phyloP scores from a whole-genome alignment of 768 basidiomycete species.

The Coprinopsis strossmayeri region DNA sequence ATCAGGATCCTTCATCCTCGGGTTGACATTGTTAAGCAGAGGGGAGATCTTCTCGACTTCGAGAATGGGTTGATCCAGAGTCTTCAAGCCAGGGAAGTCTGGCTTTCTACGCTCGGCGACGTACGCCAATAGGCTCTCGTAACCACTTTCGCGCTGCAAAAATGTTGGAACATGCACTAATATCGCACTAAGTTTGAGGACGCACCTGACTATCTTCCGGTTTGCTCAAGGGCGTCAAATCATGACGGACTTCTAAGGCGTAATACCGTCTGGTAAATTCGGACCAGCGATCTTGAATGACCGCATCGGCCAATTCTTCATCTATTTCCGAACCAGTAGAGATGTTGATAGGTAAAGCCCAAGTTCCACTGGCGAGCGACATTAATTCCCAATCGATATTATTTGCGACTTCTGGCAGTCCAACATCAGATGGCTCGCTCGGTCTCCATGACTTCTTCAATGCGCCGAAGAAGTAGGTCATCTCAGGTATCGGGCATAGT shows the following conservation, averaged over 20 bases:
- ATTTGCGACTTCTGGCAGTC: constrained; percentile 31
- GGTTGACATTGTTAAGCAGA: constrained; percentile 54
- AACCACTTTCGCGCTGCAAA: constrained; percentile 53
- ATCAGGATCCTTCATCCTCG: constrained; percentile 32
- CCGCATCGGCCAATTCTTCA: constrained; percentile 48
- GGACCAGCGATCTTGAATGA: constrained; percentile 72
- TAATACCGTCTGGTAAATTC: constrained; percentile 72
- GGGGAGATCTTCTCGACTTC: constrained; percentile 52
- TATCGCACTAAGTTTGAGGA: neutral
- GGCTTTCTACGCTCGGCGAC: constrained; percentile 51
- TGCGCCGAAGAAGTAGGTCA: constrained; percentile 66
- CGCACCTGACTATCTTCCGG: constrained; percentile 59
- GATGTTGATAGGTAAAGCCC: constrained; percentile 41
- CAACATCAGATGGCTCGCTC: constrained; percentile 15
- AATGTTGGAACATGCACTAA: constrained; percentile 1
- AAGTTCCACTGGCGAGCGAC: constrained; percentile 42
- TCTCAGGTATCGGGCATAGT: constrained; percentile 42
- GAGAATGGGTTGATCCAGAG: constrained; percentile 65
- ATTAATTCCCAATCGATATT: constrained; percentile 63
- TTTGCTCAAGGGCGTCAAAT: constrained; percentile 69
- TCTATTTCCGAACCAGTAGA: constrained; percentile 29
- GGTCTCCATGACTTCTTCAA: constrained; percentile 34
- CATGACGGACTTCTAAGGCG: constrained; percentile 47
- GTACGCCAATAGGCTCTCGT: constrained; percentile 57
- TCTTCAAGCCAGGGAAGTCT: constrained; percentile 53